Evolutionary conservation across 108 stramenopile genomes (phyloP), one percentile per base, ranked within the genome.

Genomic region (Cylindrotheca closterium): DNA sequence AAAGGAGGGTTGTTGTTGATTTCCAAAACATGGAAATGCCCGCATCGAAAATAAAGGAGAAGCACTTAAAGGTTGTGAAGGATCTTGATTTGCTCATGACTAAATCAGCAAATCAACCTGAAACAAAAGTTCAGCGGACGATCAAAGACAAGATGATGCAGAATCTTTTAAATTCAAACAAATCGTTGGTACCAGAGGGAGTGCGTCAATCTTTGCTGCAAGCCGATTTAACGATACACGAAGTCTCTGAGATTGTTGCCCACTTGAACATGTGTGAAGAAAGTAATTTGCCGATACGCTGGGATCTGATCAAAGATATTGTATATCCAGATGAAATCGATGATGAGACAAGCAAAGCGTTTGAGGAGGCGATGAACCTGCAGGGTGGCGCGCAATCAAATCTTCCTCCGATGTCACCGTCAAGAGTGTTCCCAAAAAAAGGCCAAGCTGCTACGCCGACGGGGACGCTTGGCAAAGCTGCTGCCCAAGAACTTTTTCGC

Each of bases 281-380:
- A 8, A 52, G 12, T 25, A 52, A 52, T 8, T 24, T 18, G 5
- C 51, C 51, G 8, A n/a, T 52, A 15, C 51, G 51, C 5, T 52
- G 51, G 51, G 51, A 52, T 52, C 24, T 52, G 51, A 52, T 52
- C 51, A 52, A 52, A 8, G 51, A 52, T 18, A 52, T 52, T 8
- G 51, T 52, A 5, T 52, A 24, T 18, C 51, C 51, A 52, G 51
- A 52, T n/a, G 51, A 18, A 24, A 52, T 52, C 7, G 51, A 52
- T 24, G 51, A 52, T 5, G 51, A 52, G 5, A 5, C 51, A 21
- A 18, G 18, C 7, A 8, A 52, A n/a, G 51, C 37, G 7, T 10
- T 7, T 7, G 15, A 42, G 37, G 37, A 42, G 15, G 37, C 37
- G 7, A 7, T 10, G 37, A 10, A 7, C 15, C 10, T 10, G 15